Percentiles rank a stretch among this genome's conserved stretches.
These are phyloP conservation scores for Omphalea diandra DNA, from an alignment of 441 rosid genomes.

Conservation along the genomic window DNA sequence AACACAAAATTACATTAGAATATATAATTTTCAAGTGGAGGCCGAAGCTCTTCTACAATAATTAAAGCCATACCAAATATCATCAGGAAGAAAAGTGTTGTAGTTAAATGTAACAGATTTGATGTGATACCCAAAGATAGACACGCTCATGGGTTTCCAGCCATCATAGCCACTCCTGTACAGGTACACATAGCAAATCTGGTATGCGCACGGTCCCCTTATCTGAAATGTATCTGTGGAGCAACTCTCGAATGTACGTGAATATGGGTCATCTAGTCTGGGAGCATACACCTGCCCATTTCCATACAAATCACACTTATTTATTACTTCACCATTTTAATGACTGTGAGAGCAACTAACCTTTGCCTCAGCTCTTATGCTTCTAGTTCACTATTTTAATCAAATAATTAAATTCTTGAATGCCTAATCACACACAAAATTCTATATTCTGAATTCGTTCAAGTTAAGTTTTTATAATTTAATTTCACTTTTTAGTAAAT, in stretches of 20 bases:
- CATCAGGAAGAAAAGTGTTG: constrained; percentile 46
- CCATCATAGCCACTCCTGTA: constrained; percentile 61
- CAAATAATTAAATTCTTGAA: too few relatives aligned
- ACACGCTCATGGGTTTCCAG: constrained; percentile 63
- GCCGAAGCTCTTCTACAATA: constrained; percentile 34
- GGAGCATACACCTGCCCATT: constrained; percentile 52
- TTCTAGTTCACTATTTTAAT: too few relatives aligned
- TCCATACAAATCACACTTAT: not conserved
- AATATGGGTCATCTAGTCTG: constrained; percentile 54
- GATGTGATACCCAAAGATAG: constrained; percentile 45
- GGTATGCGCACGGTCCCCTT: constrained; percentile 59
- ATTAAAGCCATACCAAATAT: constrained; percentile 67
- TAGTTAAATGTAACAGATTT: constrained; percentile 50
- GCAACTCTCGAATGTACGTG: constrained; percentile 60
- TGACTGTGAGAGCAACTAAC: too few relatives aligned
- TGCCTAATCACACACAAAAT: too few relatives aligned
- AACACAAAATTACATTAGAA: not conserved
- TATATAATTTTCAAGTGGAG: not conserved
- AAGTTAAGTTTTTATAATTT: too few relatives aligned
- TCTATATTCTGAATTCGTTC: too few relatives aligned
- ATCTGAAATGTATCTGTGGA: constrained; percentile 64
- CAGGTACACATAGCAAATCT: constrained; percentile 60
- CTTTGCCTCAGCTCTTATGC: too few relatives aligned
- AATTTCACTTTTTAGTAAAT: too few relatives aligned
- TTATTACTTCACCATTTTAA: not conserved